A percentile compares a stretch with the other conserved stretches of the same genome.
Conservation (phyloP, 2,329 filamentous ascomycete species). For the Coniochaeta sp. region DNA sequence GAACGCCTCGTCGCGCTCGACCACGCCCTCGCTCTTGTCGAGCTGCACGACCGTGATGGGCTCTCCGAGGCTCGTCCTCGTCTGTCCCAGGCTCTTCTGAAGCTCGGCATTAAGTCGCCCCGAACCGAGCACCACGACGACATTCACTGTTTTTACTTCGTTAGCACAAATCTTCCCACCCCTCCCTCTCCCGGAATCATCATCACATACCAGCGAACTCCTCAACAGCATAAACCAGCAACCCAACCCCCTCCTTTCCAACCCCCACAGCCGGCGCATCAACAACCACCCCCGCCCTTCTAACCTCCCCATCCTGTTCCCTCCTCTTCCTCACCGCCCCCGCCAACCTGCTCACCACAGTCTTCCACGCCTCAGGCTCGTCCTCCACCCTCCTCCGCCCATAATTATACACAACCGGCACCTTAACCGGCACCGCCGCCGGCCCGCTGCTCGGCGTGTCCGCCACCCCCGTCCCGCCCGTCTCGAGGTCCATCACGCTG, state of each 20-base stretch:
- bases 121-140: constrained; percentile 76
- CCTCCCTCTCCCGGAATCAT: neutral
- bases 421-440: constrained; percentile 79
- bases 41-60: constrained; percentile 69
- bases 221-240: constrained; percentile 67
- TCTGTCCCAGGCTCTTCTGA: constrained; percentile 55
- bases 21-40: constrained; percentile 79
- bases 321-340: constrained; percentile 71
- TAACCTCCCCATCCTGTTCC: constrained; percentile 65
- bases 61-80: constrained; percentile 54
- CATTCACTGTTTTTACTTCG: constrained; percentile 51
- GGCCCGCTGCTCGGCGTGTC: constrained; percentile 87
- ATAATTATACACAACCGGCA: constrained; percentile 86
- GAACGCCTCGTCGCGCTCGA: constrained; percentile 66
- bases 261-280: constrained; percentile 66
- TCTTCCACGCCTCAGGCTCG: constrained; percentile 64
- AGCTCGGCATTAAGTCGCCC: constrained; percentile 71
- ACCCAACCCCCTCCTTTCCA: constrained; percentile 54
- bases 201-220: constrained; percentile 41
- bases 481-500: constrained; percentile 73
- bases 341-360: constrained; percentile 68
- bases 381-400: constrained; percentile 68
- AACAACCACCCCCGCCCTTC: constrained; percentile 72
- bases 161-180: constrained; percentile 6
- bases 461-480: constrained; percentile 86